A percentile compares a stretch with the other conserved stretches of the same genome.
Conservation (phyloP, 1,284 basidiomycete species). For the Malassezia dermatis region DNA sequence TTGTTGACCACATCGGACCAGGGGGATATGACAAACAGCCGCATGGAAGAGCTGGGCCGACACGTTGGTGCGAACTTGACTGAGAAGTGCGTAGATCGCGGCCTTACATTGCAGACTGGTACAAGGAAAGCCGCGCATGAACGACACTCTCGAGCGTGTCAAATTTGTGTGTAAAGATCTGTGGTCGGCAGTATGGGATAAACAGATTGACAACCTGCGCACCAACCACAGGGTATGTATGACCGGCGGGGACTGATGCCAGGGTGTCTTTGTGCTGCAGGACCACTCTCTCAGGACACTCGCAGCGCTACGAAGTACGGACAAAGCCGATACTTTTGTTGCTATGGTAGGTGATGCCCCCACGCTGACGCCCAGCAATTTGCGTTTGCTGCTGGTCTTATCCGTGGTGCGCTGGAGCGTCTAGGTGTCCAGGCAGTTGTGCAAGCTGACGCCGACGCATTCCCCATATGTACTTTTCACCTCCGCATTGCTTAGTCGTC, state of each 20-base stretch:
- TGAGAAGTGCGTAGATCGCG: slow-evolving; percentile 58
- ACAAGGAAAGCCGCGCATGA: slow-evolving; percentile 63
- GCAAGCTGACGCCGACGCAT: slow-evolving; percentile 5
- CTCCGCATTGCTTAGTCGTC: neutral
- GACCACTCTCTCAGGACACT: slow-evolving; percentile 81
- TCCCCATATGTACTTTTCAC: slow-evolving; percentile 16
- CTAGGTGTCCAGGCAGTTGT: slow-evolving; percentile 16
- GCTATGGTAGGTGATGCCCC: neutral
- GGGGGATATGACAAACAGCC: slow-evolving; percentile 53
- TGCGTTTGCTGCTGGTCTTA: slow-evolving; percentile 15
- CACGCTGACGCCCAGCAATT: slow-evolving; percentile 11
- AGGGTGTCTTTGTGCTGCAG: slow-evolving; percentile 89
- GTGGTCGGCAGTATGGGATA: slow-evolving; percentile 77
- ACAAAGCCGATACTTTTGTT: neutral
- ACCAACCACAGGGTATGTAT: slow-evolving; percentile 73
- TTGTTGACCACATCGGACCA: slow-evolving; percentile 5
- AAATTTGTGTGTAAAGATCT: slow-evolving; percentile 94
- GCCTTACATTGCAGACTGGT: slow-evolving; percentile 55
- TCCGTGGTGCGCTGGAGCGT: slow-evolving; percentile 17
- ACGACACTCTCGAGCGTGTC: slow-evolving; percentile 75
- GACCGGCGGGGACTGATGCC: neutral
- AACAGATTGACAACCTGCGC: slow-evolving; percentile 86
- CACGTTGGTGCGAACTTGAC: slow-evolving; percentile 77
- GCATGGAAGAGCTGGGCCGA: slow-evolving; percentile 70
- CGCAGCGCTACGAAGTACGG: slow-evolving; percentile 52